Evolutionary conservation across 345 rosid species (phyloP).

Genomic region (Salix udensis): DNA sequence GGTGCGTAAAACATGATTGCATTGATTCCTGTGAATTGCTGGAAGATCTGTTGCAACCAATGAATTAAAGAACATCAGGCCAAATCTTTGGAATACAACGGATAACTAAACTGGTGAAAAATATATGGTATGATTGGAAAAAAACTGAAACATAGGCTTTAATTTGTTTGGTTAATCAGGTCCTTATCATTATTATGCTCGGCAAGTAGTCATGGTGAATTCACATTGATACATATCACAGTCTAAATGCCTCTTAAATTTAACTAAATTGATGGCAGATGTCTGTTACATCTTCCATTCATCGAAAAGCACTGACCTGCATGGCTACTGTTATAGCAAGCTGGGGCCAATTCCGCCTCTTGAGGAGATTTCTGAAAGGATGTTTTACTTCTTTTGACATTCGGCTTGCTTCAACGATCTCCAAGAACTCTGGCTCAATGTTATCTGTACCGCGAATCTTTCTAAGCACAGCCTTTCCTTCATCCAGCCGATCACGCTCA

Average conservation of each 20-base stretch:
- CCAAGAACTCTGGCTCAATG: conserved; percentile 75
- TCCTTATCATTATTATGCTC: not conserved
- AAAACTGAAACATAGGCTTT: not conserved
- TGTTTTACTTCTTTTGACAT: conserved; percentile 81
- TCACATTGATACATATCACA: not conserved
- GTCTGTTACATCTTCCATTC: not conserved
- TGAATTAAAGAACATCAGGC: not conserved
- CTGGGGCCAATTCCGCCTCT: conserved; percentile 72
- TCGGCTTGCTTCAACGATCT: conserved; percentile 89
- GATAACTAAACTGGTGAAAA: not conserved
- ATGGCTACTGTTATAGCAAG: conserved; percentile 72
- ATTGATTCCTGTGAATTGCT: conserved; percentile 88
- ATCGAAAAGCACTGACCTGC: conserved; percentile 44
- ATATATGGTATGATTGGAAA: not conserved
- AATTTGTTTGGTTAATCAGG: not conserved
- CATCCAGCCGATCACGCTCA: conserved; percentile 76
- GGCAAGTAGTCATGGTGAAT: not conserved
- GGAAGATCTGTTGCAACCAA: conserved; percentile 58
- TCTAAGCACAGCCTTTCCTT: conserved; percentile 82
- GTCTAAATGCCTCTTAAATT: not conserved
- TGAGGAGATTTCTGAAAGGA: conserved; percentile 78
- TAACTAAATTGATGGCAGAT: not conserved
- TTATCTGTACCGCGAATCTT: conserved; percentile 76
- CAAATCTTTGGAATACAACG: not conserved
- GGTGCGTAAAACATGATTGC: conserved; percentile 98